Percentiles rank a stretch among this genome's conserved stretches.
phyloP scores from a whole-genome alignment of 352 stramenopile species.

The Pythium phragmitis region DNA sequence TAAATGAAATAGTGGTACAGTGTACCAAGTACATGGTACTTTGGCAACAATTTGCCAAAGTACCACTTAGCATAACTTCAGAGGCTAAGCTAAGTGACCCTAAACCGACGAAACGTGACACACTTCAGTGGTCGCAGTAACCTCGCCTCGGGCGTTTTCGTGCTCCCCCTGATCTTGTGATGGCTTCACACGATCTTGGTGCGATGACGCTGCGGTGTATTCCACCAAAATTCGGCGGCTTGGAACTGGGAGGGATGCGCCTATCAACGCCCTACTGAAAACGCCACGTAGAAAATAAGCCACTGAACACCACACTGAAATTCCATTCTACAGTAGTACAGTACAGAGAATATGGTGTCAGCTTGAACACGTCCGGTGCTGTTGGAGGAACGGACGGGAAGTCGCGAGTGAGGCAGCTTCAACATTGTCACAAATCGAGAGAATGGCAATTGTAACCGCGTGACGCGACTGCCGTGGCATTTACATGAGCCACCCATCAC shows the following conservation, averaged over 20 bases:
- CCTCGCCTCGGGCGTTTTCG: too few relatives aligned
- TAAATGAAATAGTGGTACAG: background rate
- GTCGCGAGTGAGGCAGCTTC: slow-evolving; percentile 13
- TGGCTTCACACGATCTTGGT: slow-evolving; percentile 8
- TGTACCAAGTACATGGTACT: background rate
- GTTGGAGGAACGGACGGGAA: background rate
- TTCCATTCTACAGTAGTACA: too few relatives aligned
- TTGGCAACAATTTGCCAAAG: too few relatives aligned
- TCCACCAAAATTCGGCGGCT: too few relatives aligned
- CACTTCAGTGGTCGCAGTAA: slow-evolving; percentile 9
- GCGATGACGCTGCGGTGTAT: slow-evolving; percentile 10
- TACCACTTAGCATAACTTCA: too few relatives aligned
- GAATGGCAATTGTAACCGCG: slow-evolving; percentile 15
- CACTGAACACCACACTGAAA: too few relatives aligned
- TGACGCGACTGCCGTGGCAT: slow-evolving; percentile 24
- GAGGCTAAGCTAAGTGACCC: too few relatives aligned
- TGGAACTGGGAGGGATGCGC: too few relatives aligned
- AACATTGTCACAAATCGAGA: slow-evolving; percentile 23
- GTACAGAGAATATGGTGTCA: background rate
- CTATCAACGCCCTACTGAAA: too few relatives aligned
- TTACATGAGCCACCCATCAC: slow-evolving; percentile 13
- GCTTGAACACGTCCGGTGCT: slow-evolving; percentile 7
- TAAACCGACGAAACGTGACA: background rate
- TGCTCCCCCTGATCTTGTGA: background rate
- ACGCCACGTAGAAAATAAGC: background rate